These are phyloP conservation scores for Talaromyces sp. DNA, from an alignment of 2,329 filamentous ascomycete genomes.

Conservation along the genomic window DNA sequence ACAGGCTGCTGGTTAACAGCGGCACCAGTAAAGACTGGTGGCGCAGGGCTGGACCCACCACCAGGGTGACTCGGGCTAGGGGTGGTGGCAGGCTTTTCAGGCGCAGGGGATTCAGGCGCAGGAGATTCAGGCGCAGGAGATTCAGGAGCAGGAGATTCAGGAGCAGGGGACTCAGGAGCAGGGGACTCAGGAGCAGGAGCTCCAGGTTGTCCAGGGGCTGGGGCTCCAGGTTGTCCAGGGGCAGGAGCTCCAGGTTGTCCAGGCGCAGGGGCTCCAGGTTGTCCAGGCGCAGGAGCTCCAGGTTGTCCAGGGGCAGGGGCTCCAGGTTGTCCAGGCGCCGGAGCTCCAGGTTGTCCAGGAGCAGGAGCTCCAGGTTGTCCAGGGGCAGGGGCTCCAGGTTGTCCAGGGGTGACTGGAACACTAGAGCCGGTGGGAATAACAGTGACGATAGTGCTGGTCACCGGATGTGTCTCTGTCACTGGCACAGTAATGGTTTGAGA, in stretches of 20 bases:
- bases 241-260: not conserved
- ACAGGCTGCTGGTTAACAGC: slow-evolving; percentile 27
- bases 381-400: not conserved
- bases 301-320: not conserved
- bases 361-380: not conserved
- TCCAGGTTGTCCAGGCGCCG: not conserved
- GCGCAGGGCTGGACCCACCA: not conserved
- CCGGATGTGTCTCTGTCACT: slow-evolving; percentile 11
- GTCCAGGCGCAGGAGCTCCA: not conserved
- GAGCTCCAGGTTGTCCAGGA: not conserved
- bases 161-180: not conserved
- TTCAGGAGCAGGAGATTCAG: not conserved
- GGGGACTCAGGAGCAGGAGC: not conserved
- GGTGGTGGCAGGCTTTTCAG: not conserved
- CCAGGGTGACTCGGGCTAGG: not conserved
- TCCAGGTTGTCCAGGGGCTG: not conserved
- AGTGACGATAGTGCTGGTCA: slow-evolving; percentile 12
- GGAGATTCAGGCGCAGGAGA: not conserved
- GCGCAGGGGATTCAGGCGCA: not conserved
- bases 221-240: not conserved
- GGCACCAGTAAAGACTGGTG: slow-evolving; percentile 28
- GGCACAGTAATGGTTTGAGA: slow-evolving; percentile 12
- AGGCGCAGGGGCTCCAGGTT: not conserved
- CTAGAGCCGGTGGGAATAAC: slow-evolving; percentile 10
- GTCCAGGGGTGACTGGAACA: not conserved